Base-by-base conservation (phyloP, 2,329 filamentous ascomycete species). In the Claviceps sp. region DNA sequence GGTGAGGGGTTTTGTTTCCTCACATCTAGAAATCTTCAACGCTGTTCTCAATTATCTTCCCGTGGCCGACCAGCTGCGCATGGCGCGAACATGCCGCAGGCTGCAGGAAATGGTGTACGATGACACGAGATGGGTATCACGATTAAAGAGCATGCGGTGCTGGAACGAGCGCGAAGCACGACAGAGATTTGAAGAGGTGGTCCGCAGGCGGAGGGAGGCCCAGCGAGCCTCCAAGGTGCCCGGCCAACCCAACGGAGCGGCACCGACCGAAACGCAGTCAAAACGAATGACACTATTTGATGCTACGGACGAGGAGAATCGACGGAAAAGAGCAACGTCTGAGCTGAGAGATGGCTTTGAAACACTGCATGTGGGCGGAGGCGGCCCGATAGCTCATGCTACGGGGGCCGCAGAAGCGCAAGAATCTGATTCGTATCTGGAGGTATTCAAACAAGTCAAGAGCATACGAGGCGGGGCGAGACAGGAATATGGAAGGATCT, bases 101-200 rank as follows among this genome's bases (percentile, higher is more conserved):
- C 81, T 97, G 77, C 85, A 86, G 64, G 93, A 98, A 70, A 98
- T 98, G 90, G 90, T 96, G 3, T 98, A 97, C 69, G 93, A 98
- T 66, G 93, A 98, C 67, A 88, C 89, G 48, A 79, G 91, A 71
- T 98, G 93, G 93, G 86, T 97, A 41, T 82, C 87, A 57, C 79
- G 87, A 56, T 70, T 98, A 51, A 86, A 86, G 64, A 82, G 78
- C 54, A 95, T 98, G 82, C 87, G 85, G 2, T 85, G 86, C 58
- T 98, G 93, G 93, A 85, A 95, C 62, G 93, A 98, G 64, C 67
- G 73, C 3, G 91, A 95, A 64, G 93, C 93, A 4, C 78, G 90
- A 55, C 82, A 79, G 59, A 74, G 86, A 50, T 87, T 88, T 50
- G 91, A 96, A 56, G 84, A 91, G 24, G 76, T 78, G 7, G 76